Percentiles rank a stretch among this genome's conserved stretches.
phyloP scores from a whole-genome alignment of 331 rosid species.

The Quercus lobata region DNA sequence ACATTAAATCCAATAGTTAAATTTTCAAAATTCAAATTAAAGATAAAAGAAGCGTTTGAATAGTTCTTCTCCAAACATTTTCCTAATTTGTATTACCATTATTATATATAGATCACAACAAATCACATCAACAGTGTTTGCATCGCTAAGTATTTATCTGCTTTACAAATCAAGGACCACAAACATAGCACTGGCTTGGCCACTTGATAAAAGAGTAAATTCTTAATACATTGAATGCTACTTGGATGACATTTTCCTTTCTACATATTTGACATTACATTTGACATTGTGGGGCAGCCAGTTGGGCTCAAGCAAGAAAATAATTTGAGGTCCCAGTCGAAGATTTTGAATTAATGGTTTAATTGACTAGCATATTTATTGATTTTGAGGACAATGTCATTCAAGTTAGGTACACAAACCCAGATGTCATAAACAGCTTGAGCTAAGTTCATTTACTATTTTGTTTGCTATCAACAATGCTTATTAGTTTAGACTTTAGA shows the following conservation, averaged over 20 bases:
- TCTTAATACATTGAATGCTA: slow-evolving; percentile 31
- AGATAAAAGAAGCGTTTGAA: fast-evolving
- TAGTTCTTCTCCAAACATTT: no score
- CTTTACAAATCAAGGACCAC: slow-evolving; percentile 37
- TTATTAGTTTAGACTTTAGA: slow-evolving; percentile 17
- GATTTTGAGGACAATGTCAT: slow-evolving; percentile 24
- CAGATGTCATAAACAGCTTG: slow-evolving; percentile 30
- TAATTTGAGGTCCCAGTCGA: slow-evolving; percentile 16
- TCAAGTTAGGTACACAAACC: slow-evolving; percentile 29
- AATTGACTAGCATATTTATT: slow-evolving; percentile 26
- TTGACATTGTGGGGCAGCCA: slow-evolving; percentile 30
- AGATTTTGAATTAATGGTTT: slow-evolving; percentile 18
- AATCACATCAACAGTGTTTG: no score
- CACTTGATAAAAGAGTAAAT: neutral
- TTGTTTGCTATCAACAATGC: slow-evolving; percentile 15
- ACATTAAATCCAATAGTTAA: fast-evolving
- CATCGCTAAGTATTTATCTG: neutral
- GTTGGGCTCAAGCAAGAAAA: slow-evolving; percentile 25
- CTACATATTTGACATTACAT: slow-evolving; percentile 20
- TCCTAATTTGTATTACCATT: no score
- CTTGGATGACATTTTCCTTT: slow-evolving; percentile 37
- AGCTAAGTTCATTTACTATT: slow-evolving; percentile 47
- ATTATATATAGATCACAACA: no score
- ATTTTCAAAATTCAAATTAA: no score
- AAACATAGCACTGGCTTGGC: slow-evolving; percentile 16